Base-by-base conservation (phyloP, 352 stramenopile genomes). In the Phytopythium delawarense region DNA sequence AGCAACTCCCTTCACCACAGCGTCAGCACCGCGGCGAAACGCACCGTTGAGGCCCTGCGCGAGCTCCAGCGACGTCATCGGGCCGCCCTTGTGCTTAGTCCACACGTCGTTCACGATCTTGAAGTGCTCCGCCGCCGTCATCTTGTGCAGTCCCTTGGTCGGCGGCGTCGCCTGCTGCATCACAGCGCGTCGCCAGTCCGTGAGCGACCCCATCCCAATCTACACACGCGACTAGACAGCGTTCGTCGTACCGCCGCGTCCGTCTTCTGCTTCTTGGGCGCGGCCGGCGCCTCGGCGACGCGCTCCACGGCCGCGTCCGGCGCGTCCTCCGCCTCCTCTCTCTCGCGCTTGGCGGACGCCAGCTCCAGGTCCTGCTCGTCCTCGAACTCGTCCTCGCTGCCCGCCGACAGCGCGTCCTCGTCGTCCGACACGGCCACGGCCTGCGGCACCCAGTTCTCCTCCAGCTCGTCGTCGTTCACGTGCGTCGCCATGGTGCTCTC, bases 321-420 rank as follows among this genome's bases (percentile, higher is more conserved):
- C 12, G 54, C 53, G 25, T 42, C 50, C 12, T 52, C 20, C 18
- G 32, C 50, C 7, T 78, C 73, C 30, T 88, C 74, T n/a, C 83
- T 69, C 57, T 65, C 55, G 32, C 79, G 79, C 67, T 89, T 89
- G 40, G 69, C 52, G 13, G 69, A 55, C 34, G 64, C 76, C 35
- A 89, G 61, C 63, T 88, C 78, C 40, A 84, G 64, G 58, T 79
- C 79, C 32, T 78, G 74, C 54, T 94, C 84, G 53, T 91, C 77
- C 57, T 92, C 81, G 54, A 92, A 81, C 65, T 92, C 81, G 61
- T 94, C 86, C n/a, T 94, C 86, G 45, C 84, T 94, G 39, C 75
- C 74, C 18, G 77, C 71, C 12, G 83, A 89, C 23, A 92, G 52
- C 28, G 85, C 74, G 54, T 69, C 69, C 37, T 87, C 76, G 30